phyloP scores from a whole-genome alignment of 139 green algal genomes.

The Haematococcus sp. region DNA sequence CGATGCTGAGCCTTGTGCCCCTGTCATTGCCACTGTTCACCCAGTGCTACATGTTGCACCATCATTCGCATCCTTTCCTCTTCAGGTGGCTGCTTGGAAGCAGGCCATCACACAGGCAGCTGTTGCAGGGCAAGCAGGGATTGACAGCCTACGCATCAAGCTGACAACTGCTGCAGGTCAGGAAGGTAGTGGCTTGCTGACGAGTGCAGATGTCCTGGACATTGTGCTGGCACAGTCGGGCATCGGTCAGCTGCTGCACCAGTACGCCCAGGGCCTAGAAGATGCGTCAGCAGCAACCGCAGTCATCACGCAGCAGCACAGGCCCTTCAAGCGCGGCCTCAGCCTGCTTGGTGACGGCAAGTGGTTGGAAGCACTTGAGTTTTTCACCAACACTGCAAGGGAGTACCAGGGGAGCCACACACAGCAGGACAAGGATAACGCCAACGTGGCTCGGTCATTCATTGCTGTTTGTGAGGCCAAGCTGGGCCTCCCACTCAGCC shows the following conservation, averaged over 20 bases:
- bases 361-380: slow-evolving; percentile 28
- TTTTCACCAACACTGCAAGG: slow-evolving; percentile 13
- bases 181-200: too few species aligned
- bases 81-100: too few species aligned
- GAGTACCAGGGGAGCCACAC: background rate
- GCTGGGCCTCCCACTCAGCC: background rate
- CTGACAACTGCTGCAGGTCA: too few species aligned
- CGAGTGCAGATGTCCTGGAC: background rate
- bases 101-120: too few species aligned
- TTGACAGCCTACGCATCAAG: too few species aligned
- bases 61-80: too few species aligned
- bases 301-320: background rate
- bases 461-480: slow-evolving; percentile 4
- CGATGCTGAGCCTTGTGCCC: too few species aligned
- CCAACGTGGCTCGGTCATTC: background rate
- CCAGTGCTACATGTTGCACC: too few species aligned
- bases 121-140: too few species aligned
- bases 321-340: slow-evolving; percentile 15
- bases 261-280: too few species aligned
- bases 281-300: background rate
- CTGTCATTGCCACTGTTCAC: too few species aligned
- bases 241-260: background rate
- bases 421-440: background rate
- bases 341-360: slow-evolving; percentile 22
- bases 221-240: background rate